These are phyloP conservation scores for Hymenoscyphus linearis DNA, from an alignment of 2,329 filamentous ascomycete species.

Conservation along the genomic window DNA sequence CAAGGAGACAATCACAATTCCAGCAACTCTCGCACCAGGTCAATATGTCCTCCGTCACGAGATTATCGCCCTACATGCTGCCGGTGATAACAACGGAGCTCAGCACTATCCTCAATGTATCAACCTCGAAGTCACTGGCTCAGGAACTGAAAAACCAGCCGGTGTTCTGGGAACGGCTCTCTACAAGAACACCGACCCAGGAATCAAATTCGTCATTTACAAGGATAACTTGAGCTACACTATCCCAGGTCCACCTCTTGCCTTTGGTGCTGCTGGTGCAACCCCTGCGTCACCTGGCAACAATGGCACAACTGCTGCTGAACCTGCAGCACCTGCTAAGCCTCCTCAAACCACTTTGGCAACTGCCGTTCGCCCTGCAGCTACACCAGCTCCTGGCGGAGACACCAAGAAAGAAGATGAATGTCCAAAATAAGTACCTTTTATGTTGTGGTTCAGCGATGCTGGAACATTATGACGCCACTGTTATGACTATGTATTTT, in stretches of 20 bases:
- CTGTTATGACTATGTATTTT: too few species aligned
- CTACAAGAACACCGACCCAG: slow-evolving; percentile 36
- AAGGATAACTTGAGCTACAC: slow-evolving; percentile 32
- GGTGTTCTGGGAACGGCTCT: slow-evolving; percentile 27
- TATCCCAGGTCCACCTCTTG: slow-evolving; percentile 36
- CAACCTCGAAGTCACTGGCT: slow-evolving; percentile 42
- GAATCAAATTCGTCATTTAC: slow-evolving; percentile 43
- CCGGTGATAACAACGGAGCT: slow-evolving; percentile 36
- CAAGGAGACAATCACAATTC: slow-evolving; percentile 44
- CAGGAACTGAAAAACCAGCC: slow-evolving; percentile 34
- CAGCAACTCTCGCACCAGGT: slow-evolving; percentile 38
- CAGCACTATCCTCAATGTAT: slow-evolving; percentile 47
- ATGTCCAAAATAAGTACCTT: neutral
- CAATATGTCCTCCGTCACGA: slow-evolving; percentile 52
- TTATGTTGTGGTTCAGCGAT: too few species aligned
- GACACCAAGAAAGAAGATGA: neutral
- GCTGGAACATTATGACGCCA: too few species aligned
- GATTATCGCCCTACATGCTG: slow-evolving; percentile 33
- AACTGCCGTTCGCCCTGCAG: neutral
- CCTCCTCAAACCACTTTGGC: neutral
- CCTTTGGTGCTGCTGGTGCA: slow-evolving; percentile 12
- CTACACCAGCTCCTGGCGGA: neutral
- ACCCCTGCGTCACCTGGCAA: slow-evolving; percentile 5
- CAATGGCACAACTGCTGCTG: neutral
- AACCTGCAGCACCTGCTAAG: neutral